Evolutionary conservation across 495 filamentous ascomycete genomes (phyloP).

Genomic region (Hyaloscypha finlandica): DNA sequence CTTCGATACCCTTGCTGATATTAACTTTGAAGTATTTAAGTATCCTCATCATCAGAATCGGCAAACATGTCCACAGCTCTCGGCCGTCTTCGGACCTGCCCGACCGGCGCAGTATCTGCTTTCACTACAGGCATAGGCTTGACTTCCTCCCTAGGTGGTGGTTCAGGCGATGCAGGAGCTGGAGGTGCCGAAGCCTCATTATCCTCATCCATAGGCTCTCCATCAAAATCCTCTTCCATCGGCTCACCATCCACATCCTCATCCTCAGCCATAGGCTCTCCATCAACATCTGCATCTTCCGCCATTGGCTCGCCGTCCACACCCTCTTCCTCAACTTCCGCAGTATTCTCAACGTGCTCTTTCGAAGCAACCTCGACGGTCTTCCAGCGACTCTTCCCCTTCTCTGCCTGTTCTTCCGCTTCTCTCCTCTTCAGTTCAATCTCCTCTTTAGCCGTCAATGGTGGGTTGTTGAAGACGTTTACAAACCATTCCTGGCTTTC

Average conservation of each 20-base stretch:
- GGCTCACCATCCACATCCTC: slow-evolving; percentile 54
- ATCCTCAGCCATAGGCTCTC: slow-evolving; percentile 31
- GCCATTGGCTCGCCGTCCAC: slow-evolving; percentile 54
- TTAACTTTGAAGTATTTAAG: slow-evolving; percentile 1
- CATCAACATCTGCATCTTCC: slow-evolving; percentile 33
- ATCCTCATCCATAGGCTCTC: slow-evolving; percentile 46
- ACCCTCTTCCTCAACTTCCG: slow-evolving; percentile 33
- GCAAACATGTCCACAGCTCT: slow-evolving; percentile 96
- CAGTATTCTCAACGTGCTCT: slow-evolving; percentile 35
- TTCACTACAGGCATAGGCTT: slow-evolving; percentile 1
- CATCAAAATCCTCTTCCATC: slow-evolving; percentile 53
- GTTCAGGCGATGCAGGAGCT: slow-evolving; percentile 7
- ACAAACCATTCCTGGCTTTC: slow-evolving; percentile 73
- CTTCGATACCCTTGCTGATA: no score
- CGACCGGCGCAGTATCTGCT: slow-evolving; percentile 20
- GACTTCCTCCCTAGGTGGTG: slow-evolving; percentile 8
- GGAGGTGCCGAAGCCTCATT: slow-evolving; percentile 5
- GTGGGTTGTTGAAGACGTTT: slow-evolving; percentile 72
- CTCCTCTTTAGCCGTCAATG: slow-evolving; percentile 55
- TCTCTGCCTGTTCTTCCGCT: slow-evolving; percentile 30
- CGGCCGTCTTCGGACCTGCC: slow-evolving; percentile 50
- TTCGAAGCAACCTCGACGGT: slow-evolving; percentile 30
- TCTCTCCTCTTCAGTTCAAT: slow-evolving; percentile 29
- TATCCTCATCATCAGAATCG: slow-evolving; percentile 39
- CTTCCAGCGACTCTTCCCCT: slow-evolving; percentile 36